A percentile compares a stretch with the other conserved stretches of the same genome.
These are phyloP conservation scores for Luvunga scandens DNA, from an alignment of 345 rosid genomes.

Conservation along the genomic window DNA sequence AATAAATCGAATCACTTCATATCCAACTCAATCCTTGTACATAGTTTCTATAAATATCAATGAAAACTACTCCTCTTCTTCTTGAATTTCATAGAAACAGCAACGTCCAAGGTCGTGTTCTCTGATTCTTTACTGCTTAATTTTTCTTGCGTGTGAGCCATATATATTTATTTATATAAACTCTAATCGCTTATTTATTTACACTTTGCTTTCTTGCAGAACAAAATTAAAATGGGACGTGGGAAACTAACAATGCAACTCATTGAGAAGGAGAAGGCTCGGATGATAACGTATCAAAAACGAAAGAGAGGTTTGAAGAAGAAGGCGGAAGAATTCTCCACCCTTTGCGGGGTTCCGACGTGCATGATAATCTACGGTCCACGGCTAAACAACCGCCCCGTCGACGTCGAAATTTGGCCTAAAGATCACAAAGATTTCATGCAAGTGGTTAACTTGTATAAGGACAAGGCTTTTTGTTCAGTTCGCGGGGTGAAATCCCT, in stretches of 20 bases:
- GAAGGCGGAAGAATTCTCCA: constrained; percentile 25
- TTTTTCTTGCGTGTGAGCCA: too few relatives aligned
- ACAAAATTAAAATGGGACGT: constrained; percentile 8
- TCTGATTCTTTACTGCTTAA: too few relatives aligned
- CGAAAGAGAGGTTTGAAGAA: constrained; percentile 33
- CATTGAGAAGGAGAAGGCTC: constrained; percentile 34
- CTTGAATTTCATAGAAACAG: too few relatives aligned
- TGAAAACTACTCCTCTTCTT: too few relatives aligned
- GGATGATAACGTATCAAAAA: constrained; percentile 34
- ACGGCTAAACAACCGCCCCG: not conserved
- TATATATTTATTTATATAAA: too few relatives aligned
- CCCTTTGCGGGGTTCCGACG: constrained; percentile 31
- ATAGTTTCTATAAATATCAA: too few relatives aligned
- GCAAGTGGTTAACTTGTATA: constrained; percentile 29
- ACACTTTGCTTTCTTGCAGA: too few relatives aligned
- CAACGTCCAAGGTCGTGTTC: too few relatives aligned
- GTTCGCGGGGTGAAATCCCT: constrained; percentile 17
- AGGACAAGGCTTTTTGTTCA: constrained; percentile 14
- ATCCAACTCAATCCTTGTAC: too few relatives aligned
- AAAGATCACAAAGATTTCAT: constrained; percentile 18
- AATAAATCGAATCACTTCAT: too few relatives aligned
- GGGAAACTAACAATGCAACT: constrained; percentile 30
- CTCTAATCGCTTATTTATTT: too few relatives aligned
- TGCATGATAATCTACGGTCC: constrained; percentile 41
- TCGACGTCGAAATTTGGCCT: constrained; percentile 31